Base-by-base conservation (phyloP, 768 basidiomycete species). In the Chlorophyllum brunneum region DNA sequence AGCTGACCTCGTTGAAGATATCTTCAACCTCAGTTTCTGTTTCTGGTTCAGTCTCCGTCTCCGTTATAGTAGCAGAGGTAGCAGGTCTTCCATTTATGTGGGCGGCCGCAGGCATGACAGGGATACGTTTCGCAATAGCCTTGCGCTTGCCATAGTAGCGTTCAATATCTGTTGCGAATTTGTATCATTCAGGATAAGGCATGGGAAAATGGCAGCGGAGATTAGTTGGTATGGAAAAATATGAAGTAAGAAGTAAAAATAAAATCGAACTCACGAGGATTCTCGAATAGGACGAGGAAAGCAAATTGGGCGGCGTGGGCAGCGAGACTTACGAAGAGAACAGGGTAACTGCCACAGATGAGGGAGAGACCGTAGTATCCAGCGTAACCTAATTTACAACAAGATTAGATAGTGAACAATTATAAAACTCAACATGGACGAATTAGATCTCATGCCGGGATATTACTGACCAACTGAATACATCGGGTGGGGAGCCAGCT, bases 281-380 rank as follows among this genome's bases (percentile, higher is more conserved):
- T 98, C 72, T 98, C 97, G 61, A 99, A 98, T 67, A 86, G 86
- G 13, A 94, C 78, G 47, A 99, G 74, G 79, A 99, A 99, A 1
- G 86, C 93, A 66, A 99, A 99, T 61, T 99, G 97, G 15, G 91
- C 89, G 0, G 94, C 91, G 61, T 99, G 97, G 0, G 90, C 95
- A 2, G 85, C 85, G n/a, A 99, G 80, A 59, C 91, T 94, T 56
- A 86, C 91, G 62, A 98, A 98, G 10, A 99, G 73, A 8, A 98
- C 94, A 0, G 86, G 78, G 60, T 95, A 92, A 66, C 88, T 92
- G 15, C 92, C 93, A 22, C 83, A 79, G 51, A 95, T 87, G 57
- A 99, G 80, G 2, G 93, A 95, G 18, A 98, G 77, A 20, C 97
- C 97, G 63, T 98, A 99, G 65, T 97, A 95, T 6, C 95, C 93